These are phyloP conservation scores for Drechslera avenae DNA, from an alignment of 2,329 filamentous ascomycete genomes.

Conservation along the genomic window DNA sequence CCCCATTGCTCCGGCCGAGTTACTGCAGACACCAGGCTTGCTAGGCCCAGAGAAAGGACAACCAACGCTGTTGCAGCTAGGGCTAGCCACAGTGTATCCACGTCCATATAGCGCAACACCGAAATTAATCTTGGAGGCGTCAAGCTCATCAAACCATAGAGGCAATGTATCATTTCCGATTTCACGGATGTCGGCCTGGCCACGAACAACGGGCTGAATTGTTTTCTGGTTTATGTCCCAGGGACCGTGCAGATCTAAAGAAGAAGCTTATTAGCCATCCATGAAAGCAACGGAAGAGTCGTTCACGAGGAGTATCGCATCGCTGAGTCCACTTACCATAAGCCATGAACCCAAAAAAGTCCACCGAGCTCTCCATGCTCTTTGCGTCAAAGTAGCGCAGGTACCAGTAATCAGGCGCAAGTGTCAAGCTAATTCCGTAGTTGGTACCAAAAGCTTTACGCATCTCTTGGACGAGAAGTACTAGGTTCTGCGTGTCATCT, in stretches of 20 bases:
- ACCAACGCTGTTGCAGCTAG: conserved; percentile 41
- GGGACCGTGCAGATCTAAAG: neutral
- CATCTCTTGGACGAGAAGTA: conserved; percentile 22
- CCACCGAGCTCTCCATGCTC: conserved; percentile 46
- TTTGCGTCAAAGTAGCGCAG: conserved; percentile 32
- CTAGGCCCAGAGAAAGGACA: conserved; percentile 27
- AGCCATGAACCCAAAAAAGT: conserved; percentile 22
- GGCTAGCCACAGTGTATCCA: conserved; percentile 31
- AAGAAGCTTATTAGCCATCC: too few species aligned
- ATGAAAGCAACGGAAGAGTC: too few species aligned
- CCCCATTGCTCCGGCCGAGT: conserved; percentile 37
- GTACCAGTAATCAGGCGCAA: conserved; percentile 33
- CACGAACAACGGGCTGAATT: conserved; percentile 18
- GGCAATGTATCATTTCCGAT: conserved; percentile 39
- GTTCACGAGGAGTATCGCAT: too few species aligned
- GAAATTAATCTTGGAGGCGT: conserved; percentile 50
- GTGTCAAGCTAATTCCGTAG: conserved; percentile 32
- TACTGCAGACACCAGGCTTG: conserved; percentile 27
- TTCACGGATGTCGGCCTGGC: conserved; percentile 55
- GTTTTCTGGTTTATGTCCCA: conserved; percentile 44
- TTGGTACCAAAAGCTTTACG: conserved; percentile 9
- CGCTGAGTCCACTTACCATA: too few species aligned
- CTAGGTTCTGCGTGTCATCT: conserved; percentile 39
- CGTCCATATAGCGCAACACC: conserved; percentile 56
- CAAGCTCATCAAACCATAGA: conserved; percentile 53